Conservation (phyloP, 371 early-diverging fungal genomes). For the Circinella minor region DNA sequence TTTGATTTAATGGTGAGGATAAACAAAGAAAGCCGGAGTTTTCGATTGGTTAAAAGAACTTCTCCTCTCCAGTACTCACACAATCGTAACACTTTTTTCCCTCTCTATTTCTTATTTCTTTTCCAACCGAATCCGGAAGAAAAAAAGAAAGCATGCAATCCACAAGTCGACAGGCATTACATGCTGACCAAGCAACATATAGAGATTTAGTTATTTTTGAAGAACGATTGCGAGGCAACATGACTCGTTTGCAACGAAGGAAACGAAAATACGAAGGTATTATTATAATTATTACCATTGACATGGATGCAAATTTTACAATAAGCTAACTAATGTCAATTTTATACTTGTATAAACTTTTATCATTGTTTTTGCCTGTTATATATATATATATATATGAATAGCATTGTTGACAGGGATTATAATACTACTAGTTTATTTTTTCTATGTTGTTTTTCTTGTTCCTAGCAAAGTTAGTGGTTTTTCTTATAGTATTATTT, state of each 20-base stretch:
- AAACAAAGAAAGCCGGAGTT: too few species aligned
- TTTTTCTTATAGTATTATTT: neutral
- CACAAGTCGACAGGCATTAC: constrained; percentile 5
- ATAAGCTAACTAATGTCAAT: neutral
- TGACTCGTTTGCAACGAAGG: constrained; percentile 55
- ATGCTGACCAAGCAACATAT: constrained; percentile 52
- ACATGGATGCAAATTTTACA: neutral
- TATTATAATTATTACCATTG: neutral
- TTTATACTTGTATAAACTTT: neutral
- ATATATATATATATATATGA: neutral
- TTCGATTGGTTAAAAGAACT: too few species aligned
- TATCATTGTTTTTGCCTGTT: neutral
- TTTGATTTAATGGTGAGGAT: too few species aligned
- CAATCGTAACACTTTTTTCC: neutral
- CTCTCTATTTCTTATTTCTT: neutral
- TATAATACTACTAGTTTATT: constrained; percentile 40
- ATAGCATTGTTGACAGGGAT: constrained; percentile 39
- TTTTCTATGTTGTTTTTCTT: constrained; percentile 57
- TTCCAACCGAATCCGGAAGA: too few species aligned
- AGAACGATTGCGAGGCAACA: constrained; percentile 65
- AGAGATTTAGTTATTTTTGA: constrained; percentile 75
- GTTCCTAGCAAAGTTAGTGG: constrained; percentile 50
- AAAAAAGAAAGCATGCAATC: neutral
- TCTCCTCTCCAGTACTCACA: too few species aligned
- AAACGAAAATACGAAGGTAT: constrained; percentile 72